Percentiles rank a stretch among this genome's conserved stretches.
These are phyloP conservation scores for Ogataea ramenticola DNA, from an alignment of 805 yeast genomes.

Conservation along the genomic window DNA sequence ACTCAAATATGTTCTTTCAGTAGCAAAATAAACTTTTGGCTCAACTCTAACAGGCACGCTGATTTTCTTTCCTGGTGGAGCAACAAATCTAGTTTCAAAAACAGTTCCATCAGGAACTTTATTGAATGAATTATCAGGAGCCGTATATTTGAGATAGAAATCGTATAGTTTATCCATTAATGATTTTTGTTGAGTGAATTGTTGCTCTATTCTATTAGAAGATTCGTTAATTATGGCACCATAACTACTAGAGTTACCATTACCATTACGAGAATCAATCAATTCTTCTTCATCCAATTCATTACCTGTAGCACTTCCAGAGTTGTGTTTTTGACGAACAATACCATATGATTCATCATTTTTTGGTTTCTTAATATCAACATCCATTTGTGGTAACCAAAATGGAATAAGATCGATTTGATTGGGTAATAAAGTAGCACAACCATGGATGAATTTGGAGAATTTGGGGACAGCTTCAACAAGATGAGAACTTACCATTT, in stretches of 20 bases:
- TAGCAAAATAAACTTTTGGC: constrained; percentile 98
- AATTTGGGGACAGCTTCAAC: constrained; percentile 98
- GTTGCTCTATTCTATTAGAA: constrained; percentile 19
- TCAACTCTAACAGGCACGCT: constrained; percentile 94
- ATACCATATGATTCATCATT: constrained; percentile 54
- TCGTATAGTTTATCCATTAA: constrained; percentile 8
- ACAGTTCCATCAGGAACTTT: constrained; percentile 61
- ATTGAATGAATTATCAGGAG: constrained; percentile 41
- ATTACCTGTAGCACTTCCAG: constrained; percentile 41
- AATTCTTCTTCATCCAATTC: constrained; percentile 67
- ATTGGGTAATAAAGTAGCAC: constrained; percentile 85
- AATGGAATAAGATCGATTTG: constrained; percentile 82
- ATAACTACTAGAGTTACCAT: constrained; percentile 8
- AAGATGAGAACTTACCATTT: constrained; percentile 81
- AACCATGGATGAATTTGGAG: constrained; percentile 95
- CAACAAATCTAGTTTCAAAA: constrained; percentile 48
- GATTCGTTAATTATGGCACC: constrained; percentile 13
- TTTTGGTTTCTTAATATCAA: constrained; percentile 88
- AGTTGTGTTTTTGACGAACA: constrained; percentile 38
- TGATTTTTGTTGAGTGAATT: constrained; percentile 4
- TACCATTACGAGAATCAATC: constrained; percentile 26
- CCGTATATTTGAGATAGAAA: constrained; percentile 11
- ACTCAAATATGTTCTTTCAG: constrained; percentile 88
- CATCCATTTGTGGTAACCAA: constrained; percentile 97
- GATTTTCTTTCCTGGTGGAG: constrained; percentile 86